phyloP scores from a whole-genome alignment of 352 stramenopile genomes.

The Albugo candida region DNA sequence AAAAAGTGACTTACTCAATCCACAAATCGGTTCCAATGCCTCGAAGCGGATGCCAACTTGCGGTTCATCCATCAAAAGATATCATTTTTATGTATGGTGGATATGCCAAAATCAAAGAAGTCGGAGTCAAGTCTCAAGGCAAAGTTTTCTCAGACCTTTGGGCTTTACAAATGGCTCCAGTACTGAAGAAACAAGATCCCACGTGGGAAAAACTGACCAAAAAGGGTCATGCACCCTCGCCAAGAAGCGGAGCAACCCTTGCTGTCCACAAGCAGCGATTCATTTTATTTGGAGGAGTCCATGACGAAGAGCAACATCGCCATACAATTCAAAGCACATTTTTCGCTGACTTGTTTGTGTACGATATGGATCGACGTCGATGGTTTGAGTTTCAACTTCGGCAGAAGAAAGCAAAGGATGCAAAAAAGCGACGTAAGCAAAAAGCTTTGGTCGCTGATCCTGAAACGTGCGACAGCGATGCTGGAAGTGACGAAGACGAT shows the following conservation, averaged over 20 bases:
- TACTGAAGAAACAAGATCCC: constrained; percentile 77
- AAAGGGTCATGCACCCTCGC: constrained; percentile 68
- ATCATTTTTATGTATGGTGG: constrained; percentile 87
- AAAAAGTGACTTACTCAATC: constrained; percentile 49
- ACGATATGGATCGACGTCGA: constrained; percentile 90
- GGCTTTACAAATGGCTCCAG: constrained; percentile 81
- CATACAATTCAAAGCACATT: constrained; percentile 82
- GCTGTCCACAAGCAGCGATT: constrained; percentile 88
- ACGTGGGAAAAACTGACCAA: constrained; percentile 88
- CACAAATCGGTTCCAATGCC: constrained; percentile 39
- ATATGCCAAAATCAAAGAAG: constrained; percentile 91
- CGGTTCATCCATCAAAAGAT: constrained; percentile 74
- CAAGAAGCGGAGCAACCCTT: constrained; percentile 60
- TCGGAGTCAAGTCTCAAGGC: constrained; percentile 78
- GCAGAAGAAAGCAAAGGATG: constrained; percentile 52
- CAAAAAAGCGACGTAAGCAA: constrained; percentile 44
- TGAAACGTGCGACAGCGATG: constrained; percentile 24
- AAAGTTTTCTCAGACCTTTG: constrained; percentile 93
- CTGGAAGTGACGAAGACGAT: constrained; percentile 65
- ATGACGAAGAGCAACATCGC: constrained; percentile 78
- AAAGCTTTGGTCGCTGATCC: constrained; percentile 25
- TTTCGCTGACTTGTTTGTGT: constrained; percentile 94
- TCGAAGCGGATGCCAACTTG: constrained; percentile 68
- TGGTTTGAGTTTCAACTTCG: constrained; percentile 88
- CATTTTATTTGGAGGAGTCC: constrained; percentile 93